Percentiles rank a stretch among this genome's conserved stretches.
Conservation (phyloP, 2,329 filamentous ascomycete species). For the Epichloe bromicola region DNA sequence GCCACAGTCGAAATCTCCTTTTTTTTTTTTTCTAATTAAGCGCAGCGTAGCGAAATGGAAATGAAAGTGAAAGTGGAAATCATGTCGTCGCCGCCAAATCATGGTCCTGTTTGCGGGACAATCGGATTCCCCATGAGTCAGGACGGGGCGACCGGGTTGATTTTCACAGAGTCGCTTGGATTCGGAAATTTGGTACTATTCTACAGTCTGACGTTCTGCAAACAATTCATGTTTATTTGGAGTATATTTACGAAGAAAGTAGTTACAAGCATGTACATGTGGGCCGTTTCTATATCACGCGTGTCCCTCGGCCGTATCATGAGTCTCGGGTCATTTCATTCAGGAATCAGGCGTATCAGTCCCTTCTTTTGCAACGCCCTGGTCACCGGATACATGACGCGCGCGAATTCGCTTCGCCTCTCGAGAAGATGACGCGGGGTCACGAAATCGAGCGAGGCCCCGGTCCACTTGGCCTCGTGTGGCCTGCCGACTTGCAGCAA, state of each 20-base stretch:
- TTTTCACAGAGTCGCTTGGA: too few species aligned
- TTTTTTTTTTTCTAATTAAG: neutral
- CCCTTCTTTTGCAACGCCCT: neutral
- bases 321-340: neutral
- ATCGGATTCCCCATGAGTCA: too few species aligned
- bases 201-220: too few species aligned
- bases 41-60: too few species aligned
- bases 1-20: too few species aligned
- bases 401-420: neutral
- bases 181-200: too few species aligned
- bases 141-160: too few species aligned
- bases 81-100: too few species aligned
- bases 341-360: neutral
- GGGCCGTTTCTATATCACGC: too few species aligned
- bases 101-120: too few species aligned
- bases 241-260: neutral
- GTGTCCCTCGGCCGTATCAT: neutral
- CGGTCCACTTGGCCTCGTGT: neutral
- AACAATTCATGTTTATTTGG: neutral
- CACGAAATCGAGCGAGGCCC: neutral
- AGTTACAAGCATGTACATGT: too few species aligned
- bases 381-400: neutral
- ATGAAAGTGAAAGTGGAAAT: too few species aligned
- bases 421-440: neutral
- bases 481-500: neutral